Evolutionary conservation across 495 filamentous ascomycete genomes (phyloP).

Genomic region (Aspergillus kassunensis): DNA sequence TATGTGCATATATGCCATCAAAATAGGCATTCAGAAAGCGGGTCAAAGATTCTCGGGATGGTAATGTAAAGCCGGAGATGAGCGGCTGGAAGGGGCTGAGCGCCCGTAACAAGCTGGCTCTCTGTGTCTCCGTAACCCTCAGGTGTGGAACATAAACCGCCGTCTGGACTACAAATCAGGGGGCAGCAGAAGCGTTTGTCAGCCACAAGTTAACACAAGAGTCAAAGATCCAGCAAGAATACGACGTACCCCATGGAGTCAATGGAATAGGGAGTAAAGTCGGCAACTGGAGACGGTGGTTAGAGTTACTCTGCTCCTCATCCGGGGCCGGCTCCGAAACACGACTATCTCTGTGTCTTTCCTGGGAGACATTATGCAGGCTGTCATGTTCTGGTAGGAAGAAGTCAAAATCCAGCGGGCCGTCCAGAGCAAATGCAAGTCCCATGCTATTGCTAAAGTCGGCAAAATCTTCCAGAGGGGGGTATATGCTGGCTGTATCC

Average conservation of each 20-base stretch:
- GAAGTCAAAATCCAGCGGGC: conserved; percentile 8
- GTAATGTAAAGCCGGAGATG: not conserved
- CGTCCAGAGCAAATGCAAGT: conserved; percentile 8
- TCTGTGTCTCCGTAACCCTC: conserved; percentile 13
- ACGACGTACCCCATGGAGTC: no score
- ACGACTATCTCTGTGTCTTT: no score
- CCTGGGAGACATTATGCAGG: not conserved
- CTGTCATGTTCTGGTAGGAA: not conserved
- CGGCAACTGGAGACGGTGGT: not conserved
- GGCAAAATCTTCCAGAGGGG: conserved; percentile 14
- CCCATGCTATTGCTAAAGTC: conserved; percentile 19
- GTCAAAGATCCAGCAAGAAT: no score
- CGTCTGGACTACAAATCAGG: no score
- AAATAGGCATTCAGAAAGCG: conserved; percentile 22
- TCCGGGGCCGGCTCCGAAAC: no score
- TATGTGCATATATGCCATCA: conserved; percentile 20
- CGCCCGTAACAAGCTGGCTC: conserved; percentile 5
- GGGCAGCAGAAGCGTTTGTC: no score
- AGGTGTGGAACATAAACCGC: not conserved
- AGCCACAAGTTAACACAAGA: no score
- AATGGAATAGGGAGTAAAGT: no score
- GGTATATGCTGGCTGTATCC: not conserved
- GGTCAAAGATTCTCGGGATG: conserved; percentile 16
- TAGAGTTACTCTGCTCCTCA: not conserved
- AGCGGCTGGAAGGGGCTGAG: not conserved